These are phyloP conservation scores for Hanseniaspora guilliermondii DNA, from an alignment of 805 yeast genomes.

Conservation along the genomic window DNA sequence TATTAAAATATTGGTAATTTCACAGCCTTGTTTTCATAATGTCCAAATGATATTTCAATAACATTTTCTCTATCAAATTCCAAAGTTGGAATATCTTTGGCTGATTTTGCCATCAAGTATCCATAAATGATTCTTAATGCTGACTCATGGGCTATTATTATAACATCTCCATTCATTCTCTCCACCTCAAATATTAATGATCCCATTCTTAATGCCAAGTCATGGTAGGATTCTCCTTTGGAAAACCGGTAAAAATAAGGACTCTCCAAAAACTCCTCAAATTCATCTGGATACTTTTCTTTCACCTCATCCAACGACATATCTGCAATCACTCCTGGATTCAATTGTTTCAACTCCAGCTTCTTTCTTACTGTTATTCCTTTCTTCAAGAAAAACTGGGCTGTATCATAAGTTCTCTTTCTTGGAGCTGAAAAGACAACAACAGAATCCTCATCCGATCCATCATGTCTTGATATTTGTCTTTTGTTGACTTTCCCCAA, in stretches of 20 bases:
- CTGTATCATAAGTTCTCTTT: conserved; percentile 69
- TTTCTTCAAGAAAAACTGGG: conserved; percentile 47
- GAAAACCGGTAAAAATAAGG: conserved; percentile 91
- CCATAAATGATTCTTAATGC: conserved; percentile 84
- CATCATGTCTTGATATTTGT: conserved; percentile 39
- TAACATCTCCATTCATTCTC: conserved; percentile 71
- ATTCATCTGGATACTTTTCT: conserved; percentile 55
- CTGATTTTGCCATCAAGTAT: conserved; percentile 83
- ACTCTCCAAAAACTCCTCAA: conserved; percentile 49
- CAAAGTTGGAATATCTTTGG: conserved; percentile 71
- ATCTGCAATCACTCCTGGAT: conserved; percentile 78
- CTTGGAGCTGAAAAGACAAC: conserved; percentile 95
- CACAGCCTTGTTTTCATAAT: conserved; percentile 62
- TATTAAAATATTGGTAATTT: conserved; percentile 32
- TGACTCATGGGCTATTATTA: conserved; percentile 88
- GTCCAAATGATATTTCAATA: conserved; percentile 76
- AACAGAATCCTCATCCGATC: conserved; percentile 47
- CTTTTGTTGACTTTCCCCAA: conserved; percentile 22
- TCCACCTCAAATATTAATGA: conserved; percentile 90
- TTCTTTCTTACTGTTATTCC: conserved; percentile 62
- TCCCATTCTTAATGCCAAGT: conserved; percentile 85
- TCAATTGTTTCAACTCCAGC: conserved; percentile 72
- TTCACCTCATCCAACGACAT: conserved; percentile 49
- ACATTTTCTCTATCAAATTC: conserved; percentile 71
- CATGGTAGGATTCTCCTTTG: conserved; percentile 91